phyloP scores from a whole-genome alignment of 176 grass and related monocot genomes.

The Thalia dealbata region DNA sequence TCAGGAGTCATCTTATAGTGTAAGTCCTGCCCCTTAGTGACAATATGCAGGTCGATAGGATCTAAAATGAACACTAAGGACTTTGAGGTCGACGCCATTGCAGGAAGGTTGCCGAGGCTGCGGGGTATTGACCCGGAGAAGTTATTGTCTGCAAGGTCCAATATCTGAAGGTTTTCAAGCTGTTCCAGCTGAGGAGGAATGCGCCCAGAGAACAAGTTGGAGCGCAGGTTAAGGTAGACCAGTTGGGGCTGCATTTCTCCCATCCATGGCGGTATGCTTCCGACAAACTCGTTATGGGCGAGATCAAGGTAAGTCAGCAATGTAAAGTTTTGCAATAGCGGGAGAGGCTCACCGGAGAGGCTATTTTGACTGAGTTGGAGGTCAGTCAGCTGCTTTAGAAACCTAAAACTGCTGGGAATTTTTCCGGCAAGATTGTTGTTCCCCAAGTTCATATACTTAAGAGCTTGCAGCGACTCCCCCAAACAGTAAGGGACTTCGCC shows the following conservation, averaged over 20 bases:
- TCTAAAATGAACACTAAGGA: not conserved
- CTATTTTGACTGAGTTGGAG: not conserved
- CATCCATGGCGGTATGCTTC: not conserved
- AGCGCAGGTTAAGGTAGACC: not conserved
- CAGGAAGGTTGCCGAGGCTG: not conserved
- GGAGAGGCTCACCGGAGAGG: not conserved
- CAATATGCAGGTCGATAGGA: not conserved
- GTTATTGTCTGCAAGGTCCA: not conserved
- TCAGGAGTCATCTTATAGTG: not conserved
- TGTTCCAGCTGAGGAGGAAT: not conserved
- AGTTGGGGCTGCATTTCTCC: not conserved
- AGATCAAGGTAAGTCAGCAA: not conserved
- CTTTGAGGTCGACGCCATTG: not conserved
- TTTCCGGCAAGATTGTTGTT: constrained; percentile 2
- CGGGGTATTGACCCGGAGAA: not conserved
- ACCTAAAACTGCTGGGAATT: constrained; percentile 10
- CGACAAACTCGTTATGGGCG: not conserved
- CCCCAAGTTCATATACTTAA: constrained; percentile 3
- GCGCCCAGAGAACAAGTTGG: not conserved
- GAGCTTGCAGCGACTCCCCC: constrained; percentile 1
- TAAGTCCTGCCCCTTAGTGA: not conserved
- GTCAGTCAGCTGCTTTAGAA: not conserved
- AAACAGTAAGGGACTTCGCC: not conserved
- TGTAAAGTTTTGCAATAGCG: not conserved
- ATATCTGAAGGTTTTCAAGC: not conserved